Conservation (phyloP, 1,284 basidiomycete species). For the Ustilago lituana region DNA sequence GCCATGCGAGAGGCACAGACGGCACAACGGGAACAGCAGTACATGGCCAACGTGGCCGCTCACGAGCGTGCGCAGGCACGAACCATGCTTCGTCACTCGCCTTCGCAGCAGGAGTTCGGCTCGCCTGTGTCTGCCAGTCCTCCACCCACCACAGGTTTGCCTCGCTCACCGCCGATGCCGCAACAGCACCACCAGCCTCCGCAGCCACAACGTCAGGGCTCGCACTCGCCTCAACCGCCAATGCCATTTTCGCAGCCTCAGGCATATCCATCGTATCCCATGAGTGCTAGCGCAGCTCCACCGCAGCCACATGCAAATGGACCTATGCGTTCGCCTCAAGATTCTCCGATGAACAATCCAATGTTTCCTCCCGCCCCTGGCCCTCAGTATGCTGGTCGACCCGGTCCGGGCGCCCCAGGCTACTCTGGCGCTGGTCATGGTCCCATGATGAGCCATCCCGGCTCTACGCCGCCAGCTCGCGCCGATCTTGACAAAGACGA, state of each 20-base stretch:
- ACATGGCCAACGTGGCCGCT: constrained; percentile 55
- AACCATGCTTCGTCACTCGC: constrained; percentile 35
- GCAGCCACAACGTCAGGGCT: constrained; percentile 9
- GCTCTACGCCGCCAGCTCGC: constrained; percentile 11
- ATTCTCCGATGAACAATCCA: constrained; percentile 10
- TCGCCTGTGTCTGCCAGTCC: constrained; percentile 19
- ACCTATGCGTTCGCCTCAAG: too few relatives aligned
- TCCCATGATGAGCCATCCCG: not conserved
- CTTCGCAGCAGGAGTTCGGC: constrained; percentile 26
- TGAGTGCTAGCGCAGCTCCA: constrained; percentile 23
- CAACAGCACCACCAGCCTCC: constrained; percentile 11
- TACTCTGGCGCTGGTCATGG: too few relatives aligned
- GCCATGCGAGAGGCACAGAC: constrained; percentile 63
- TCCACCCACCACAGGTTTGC: constrained; percentile 23
- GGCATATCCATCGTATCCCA: constrained; percentile 47
- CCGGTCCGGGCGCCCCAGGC: constrained; percentile 21
- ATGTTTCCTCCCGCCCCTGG: constrained; percentile 21
- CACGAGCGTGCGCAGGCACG: constrained; percentile 47
- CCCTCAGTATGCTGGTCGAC: constrained; percentile 12
- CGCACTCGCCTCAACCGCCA: constrained; percentile 4
- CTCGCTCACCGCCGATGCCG: constrained; percentile 23
- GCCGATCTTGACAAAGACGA: constrained; percentile 22
- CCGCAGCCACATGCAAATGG: constrained; percentile 9
- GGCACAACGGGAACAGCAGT: constrained; percentile 55
- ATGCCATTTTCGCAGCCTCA: constrained; percentile 26